Percentiles rank a stretch among this genome's conserved stretches.
Conservation (phyloP, 140 eudicot genomes). For the Anethum foeniculum region DNA sequence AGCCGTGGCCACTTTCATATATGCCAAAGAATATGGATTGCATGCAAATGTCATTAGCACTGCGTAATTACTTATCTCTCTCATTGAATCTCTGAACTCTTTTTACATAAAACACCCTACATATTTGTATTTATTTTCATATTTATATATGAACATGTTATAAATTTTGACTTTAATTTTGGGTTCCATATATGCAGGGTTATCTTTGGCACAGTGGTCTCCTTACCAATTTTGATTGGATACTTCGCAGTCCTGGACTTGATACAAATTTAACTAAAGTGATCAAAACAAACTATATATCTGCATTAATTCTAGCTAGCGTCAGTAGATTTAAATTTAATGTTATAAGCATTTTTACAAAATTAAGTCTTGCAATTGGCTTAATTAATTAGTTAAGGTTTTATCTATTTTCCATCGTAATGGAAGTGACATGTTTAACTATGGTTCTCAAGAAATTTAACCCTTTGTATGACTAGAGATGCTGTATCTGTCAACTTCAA, state of each 20-base stretch:
- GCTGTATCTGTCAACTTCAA: too few species aligned
- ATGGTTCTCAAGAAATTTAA: too few species aligned
- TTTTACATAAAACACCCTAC: too few species aligned
- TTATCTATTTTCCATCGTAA: too few species aligned
- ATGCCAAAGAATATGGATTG: conserved; percentile 63
- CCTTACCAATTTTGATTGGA: conserved; percentile 58
- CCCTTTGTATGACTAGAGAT: too few species aligned
- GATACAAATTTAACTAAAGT: background rate
- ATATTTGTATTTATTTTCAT: too few species aligned
- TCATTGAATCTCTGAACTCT: background rate
- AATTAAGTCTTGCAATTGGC: too few species aligned
- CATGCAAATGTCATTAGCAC: conserved; percentile 70
- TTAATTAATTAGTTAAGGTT: too few species aligned
- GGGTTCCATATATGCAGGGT: conserved; percentile 41
- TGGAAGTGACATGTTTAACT: too few species aligned
- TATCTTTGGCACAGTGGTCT: conserved; percentile 60
- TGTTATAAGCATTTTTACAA: too few species aligned
- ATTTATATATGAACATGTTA: background rate
- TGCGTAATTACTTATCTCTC: conserved; percentile 40
- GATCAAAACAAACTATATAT: background rate
- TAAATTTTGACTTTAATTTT: background rate
- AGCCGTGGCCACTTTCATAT: conserved; percentile 42
- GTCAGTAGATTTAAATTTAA: too few species aligned
- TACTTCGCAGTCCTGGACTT: conserved; percentile 40
- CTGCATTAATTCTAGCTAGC: background rate